A percentile compares a stretch with the other conserved stretches of the same genome.
phyloP scores from a whole-genome alignment of 768 basidiomycete genomes.

The Phylloporus sp. region DNA sequence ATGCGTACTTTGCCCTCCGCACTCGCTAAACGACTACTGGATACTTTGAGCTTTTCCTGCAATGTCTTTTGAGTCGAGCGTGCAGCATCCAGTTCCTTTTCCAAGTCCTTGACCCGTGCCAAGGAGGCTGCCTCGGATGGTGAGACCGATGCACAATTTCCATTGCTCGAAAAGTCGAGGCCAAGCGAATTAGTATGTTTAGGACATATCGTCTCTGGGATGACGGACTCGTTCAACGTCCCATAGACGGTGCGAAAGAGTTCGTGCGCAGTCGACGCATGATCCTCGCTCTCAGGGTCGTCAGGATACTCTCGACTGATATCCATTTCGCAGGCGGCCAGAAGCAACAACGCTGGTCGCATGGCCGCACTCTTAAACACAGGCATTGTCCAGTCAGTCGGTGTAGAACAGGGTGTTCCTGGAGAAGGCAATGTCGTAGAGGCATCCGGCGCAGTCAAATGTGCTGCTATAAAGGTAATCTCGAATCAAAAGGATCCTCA shows the following conservation, averaged over 20 bases:
- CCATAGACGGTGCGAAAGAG: slow-evolving; percentile 33
- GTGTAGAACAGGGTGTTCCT: slow-evolving; percentile 7
- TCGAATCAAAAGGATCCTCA: slow-evolving; percentile 12
- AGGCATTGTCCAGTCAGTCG: slow-evolving; percentile 5
- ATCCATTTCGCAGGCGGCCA: slow-evolving; percentile 33
- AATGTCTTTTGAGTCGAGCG: slow-evolving; percentile 13
- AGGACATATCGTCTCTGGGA: slow-evolving; percentile 14
- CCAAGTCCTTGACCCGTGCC: slow-evolving; percentile 20
- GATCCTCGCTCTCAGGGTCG: slow-evolving; percentile 16
- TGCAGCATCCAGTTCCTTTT: slow-evolving; percentile 21
- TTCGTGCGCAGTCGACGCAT: slow-evolving; percentile 21
- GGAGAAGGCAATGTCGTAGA: slow-evolving; percentile 6
- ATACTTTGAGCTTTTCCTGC: slow-evolving; percentile 16
- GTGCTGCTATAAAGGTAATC: slow-evolving; percentile 10
- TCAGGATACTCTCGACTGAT: slow-evolving; percentile 26
- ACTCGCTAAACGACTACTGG: slow-evolving; percentile 11
- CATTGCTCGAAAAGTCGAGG: slow-evolving; percentile 21
- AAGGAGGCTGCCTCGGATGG: slow-evolving; percentile 1
- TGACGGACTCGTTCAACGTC: slow-evolving; percentile 16
- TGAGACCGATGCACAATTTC: neutral
- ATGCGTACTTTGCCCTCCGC: slow-evolving; percentile 13
- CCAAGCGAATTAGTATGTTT: slow-evolving; percentile 21
- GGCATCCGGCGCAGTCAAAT: slow-evolving; percentile 6
- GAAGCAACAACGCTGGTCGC: slow-evolving; percentile 28
- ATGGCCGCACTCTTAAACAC: slow-evolving; percentile 14